Evolutionary conservation across 805 yeast genomes (phyloP).

Genomic region (Metschnikowia koreensis): DNA sequence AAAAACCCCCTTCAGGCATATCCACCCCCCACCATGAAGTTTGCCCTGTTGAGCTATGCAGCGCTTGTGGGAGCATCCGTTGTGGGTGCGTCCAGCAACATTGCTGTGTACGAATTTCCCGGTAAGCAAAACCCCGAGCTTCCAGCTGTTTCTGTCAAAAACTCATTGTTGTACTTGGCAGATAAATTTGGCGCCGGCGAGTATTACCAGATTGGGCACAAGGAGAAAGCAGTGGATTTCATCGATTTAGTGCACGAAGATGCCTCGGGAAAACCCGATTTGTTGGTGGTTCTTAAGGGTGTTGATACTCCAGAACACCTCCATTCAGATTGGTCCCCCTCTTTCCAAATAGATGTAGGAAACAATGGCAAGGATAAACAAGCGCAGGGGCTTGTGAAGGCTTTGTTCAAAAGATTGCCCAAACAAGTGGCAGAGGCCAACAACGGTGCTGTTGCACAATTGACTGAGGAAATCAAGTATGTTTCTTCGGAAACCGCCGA

Average conservation of each 20-base stretch:
- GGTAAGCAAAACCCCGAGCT: constrained; percentile 1
- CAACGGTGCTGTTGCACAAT: constrained; percentile 12
- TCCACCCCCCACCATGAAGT: constrained; percentile 14
- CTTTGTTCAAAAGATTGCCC: constrained; percentile 21
- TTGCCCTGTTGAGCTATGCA: constrained; percentile 15
- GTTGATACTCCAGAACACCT: constrained; percentile 35
- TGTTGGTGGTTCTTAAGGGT: constrained; percentile 44
- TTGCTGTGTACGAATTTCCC: constrained; percentile 19
- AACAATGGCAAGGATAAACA: constrained; percentile 3
- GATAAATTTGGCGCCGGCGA: constrained; percentile 44
- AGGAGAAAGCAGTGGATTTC: constrained; percentile 29
- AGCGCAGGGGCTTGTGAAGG: constrained; percentile 12
- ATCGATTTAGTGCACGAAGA: constrained; percentile 19
- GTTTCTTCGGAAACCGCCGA: constrained; percentile 12
- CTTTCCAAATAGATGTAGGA: constrained; percentile 20
- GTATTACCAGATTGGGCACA: constrained; percentile 29
- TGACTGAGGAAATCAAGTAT: constrained; percentile 29
- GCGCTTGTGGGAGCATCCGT: constrained; percentile 13
- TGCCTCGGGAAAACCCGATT: constrained; percentile 22
- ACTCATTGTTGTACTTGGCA: constrained; percentile 44
- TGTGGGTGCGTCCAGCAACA: constrained; percentile 14
- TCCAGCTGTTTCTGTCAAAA: constrained; percentile 18
- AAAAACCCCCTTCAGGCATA: background rate
- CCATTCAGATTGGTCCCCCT: constrained; percentile 21
- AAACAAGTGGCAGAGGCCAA: constrained; percentile 16